Conservation (phyloP, 352 stramenopile species). For the Peronospora destructor region DNA sequence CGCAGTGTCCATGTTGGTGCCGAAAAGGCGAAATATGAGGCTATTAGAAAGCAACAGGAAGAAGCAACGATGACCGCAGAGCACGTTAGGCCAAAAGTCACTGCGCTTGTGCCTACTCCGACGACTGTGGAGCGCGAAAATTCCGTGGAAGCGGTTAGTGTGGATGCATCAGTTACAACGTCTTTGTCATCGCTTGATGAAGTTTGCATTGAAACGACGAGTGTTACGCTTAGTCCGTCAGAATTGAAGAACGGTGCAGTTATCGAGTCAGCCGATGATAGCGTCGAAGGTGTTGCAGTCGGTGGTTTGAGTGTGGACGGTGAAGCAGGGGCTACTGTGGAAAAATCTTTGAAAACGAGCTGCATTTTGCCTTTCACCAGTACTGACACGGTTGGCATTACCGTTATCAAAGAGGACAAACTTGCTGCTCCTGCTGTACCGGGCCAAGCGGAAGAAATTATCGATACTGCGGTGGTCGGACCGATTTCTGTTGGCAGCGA, state of each 20-base stretch:
- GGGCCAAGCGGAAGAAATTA: neutral
- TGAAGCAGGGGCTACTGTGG: neutral
- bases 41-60: conserved; percentile 23
- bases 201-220: neutral
- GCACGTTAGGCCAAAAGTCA: conserved; percentile 19
- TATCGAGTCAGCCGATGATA: neutral
- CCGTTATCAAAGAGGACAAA: conserved; percentile 5
- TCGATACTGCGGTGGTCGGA: neutral
- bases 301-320: neutral
- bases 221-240: neutral
- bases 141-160: neutral
- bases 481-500: neutral
- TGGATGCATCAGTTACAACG: neutral
- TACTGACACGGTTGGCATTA: neutral
- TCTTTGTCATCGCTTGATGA: conserved; percentile 1
- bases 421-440: neutral
- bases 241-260: neutral
- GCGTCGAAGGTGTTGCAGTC: neutral
- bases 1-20: conserved; percentile 29
- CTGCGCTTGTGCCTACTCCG: neutral
- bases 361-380: neutral
- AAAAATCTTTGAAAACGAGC: neutral
- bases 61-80: conserved; percentile 16
- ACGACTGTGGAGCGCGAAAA: conserved; percentile 1
- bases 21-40: conserved; percentile 25